Conservation (phyloP, 495 filamentous ascomycete genomes). For the Penicillium pulvis region DNA sequence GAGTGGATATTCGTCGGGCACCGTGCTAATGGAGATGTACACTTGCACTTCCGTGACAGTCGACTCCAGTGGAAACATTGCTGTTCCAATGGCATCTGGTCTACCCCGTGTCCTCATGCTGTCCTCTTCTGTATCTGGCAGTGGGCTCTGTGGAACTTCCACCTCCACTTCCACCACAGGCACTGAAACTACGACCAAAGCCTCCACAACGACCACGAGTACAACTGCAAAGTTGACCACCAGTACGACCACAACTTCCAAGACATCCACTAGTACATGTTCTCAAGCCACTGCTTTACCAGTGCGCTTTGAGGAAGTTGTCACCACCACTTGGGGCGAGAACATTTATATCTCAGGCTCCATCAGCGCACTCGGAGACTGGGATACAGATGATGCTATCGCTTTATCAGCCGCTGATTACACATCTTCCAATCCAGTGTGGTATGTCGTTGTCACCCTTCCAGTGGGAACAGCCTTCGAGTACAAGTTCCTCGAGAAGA, state of each 20-base stretch:
- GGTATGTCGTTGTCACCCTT: constrained; percentile 55
- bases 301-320: constrained; percentile 61
- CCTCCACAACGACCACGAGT: constrained; percentile 20
- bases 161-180: constrained; percentile 17
- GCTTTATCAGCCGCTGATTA: constrained; percentile 57
- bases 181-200: neutral
- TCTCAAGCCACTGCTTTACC: constrained; percentile 48
- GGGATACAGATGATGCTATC: constrained; percentile 53
- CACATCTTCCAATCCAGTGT: constrained; percentile 56
- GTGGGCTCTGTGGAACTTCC: constrained; percentile 18
- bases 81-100: constrained; percentile 31
- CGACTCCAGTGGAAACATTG: constrained; percentile 28
- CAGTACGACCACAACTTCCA: constrained; percentile 33
- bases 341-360: constrained; percentile 62
- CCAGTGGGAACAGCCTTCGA: constrained; percentile 54
- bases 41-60: constrained; percentile 32
- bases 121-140: constrained; percentile 19
- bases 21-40: constrained; percentile 25
- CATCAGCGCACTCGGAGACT: constrained; percentile 55
- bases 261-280: constrained; percentile 40
- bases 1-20: constrained; percentile 29
- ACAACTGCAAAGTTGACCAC: constrained; percentile 22
- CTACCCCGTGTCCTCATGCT: constrained; percentile 27
- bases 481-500: constrained; percentile 69
- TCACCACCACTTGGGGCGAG: constrained; percentile 58